Base-by-base conservation (phyloP, 768 basidiomycete species). In the Collybiopsis confluens region DNA sequence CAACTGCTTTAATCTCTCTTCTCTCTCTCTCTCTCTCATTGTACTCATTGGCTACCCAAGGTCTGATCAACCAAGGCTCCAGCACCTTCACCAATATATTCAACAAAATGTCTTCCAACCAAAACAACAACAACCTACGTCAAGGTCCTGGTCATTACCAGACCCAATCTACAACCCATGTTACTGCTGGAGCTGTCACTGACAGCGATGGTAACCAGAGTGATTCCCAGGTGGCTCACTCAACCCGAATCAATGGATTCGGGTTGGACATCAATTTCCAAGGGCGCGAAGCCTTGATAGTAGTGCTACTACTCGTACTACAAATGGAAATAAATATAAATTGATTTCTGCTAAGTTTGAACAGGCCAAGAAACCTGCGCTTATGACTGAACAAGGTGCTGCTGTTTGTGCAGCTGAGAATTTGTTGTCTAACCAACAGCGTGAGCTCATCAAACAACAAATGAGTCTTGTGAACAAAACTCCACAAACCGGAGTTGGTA, bases 11-110 rank as follows among this genome's bases (percentile, higher is more conserved):
- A 23, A n/a, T n/a, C 48, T 36, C 36, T 50, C 45, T 37, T 35
- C 38, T 10, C 18, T 18, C 11, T 21, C 13, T 26, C 23, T 33
- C 2, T 11, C 24, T 24, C 23, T 50, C 48, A 23, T 21, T 35
- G 35, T 40, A 3, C 33, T 18, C 9, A 26, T 50, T 20, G 36
- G 21, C 23, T 37, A 16, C 21, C 15, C 33, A 20, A n/a, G 28
- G 33, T 38, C 48, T 50, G 28, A 38, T 50, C 28, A 36, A 50
- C 28, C 48, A 15, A 36, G 36, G 48, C 8, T 35, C 45, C 45
- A 21, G 9, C 21, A 21, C 45, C 26, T 4, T 9, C 45, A 45
- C 20, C n/a, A 42, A n/a, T 7, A 6, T 7, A 42, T 8, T 42
- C 45, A 9, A 23, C 21, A n/a, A n/a, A 9, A 45, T 45, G 20